Evolutionary conservation across 192 early-diverging fungal genomes (phyloP).

Genomic region (Gaertneriomyces sp.): DNA sequence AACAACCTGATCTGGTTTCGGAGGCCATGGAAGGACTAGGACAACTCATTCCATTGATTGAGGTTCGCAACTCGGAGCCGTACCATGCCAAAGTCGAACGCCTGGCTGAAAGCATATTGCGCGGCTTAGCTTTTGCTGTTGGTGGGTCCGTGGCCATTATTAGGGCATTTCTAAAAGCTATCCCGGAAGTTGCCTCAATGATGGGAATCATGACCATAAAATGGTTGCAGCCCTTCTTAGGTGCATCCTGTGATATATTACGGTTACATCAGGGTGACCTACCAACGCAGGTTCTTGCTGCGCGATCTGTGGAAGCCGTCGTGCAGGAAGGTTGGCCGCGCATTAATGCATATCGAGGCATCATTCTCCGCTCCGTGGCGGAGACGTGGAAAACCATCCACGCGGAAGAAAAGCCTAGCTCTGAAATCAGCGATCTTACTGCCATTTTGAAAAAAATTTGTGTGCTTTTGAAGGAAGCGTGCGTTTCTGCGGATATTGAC

Average conservation of each 20-base stretch:
- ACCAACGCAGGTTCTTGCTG: slow-evolving; percentile 23
- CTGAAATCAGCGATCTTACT: background rate
- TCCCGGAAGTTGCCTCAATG: background rate
- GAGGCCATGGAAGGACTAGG: slow-evolving; percentile 25
- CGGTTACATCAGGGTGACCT: slow-evolving; percentile 30
- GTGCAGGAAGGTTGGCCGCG: slow-evolving; percentile 28
- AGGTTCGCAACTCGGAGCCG: slow-evolving; percentile 16
- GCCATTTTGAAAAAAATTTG: slow-evolving; percentile 1
- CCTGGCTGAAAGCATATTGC: slow-evolving; percentile 30
- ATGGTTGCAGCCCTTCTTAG: slow-evolving; percentile 19
- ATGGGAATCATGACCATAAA: background rate
- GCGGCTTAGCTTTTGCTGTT: slow-evolving; percentile 32
- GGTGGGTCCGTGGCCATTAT: slow-evolving; percentile 32
- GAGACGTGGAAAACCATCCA: slow-evolving; percentile 21
- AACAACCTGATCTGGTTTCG: slow-evolving; percentile 17
- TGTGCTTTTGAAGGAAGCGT: background rate
- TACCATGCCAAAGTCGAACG: slow-evolving; percentile 17
- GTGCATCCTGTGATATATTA: slow-evolving; percentile 26
- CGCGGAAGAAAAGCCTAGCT: background rate
- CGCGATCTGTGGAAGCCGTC: slow-evolving; percentile 15
- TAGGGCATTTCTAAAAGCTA: slow-evolving; percentile 10
- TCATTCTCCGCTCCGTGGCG: slow-evolving; percentile 24
- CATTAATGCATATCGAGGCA: slow-evolving; percentile 21
- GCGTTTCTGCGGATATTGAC: background rate
- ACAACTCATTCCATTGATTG: slow-evolving; percentile 24